Evolutionary conservation across 1,139 yeast genomes (phyloP).

Genomic region (Barnettozyma hawaiiensis): DNA sequence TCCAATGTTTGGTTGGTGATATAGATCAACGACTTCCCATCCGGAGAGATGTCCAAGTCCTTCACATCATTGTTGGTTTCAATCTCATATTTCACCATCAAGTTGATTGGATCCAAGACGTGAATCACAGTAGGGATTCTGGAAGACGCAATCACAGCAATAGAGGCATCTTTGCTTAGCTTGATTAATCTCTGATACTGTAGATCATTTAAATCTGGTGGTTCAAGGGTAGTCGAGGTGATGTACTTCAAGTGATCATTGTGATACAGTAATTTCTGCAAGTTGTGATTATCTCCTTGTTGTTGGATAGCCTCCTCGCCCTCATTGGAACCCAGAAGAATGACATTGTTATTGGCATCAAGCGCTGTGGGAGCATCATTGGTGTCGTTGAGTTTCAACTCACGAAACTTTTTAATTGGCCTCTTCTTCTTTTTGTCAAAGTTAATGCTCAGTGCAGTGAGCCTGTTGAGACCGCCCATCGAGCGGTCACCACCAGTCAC

Average conservation of each 20-base stretch:
- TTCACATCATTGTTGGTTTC: conserved; percentile 50
- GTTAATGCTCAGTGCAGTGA: conserved; percentile 63
- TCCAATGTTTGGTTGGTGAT: conserved; percentile 37
- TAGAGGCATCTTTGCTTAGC: conserved; percentile 48
- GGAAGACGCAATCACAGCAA: conserved; percentile 65
- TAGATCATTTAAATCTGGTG: conserved; percentile 5
- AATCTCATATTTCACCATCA: conserved; percentile 50
- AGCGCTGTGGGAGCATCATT: conserved; percentile 74
- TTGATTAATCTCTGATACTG: conserved; percentile 53
- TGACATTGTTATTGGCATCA: conserved; percentile 48
- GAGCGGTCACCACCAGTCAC: conserved; percentile 89
- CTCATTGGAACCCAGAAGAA: conserved; percentile 76
- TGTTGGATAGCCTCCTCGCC: conserved; percentile 44
- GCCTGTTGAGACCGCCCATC: conserved; percentile 58
- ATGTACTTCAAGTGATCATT: conserved; percentile 44
- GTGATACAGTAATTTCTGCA: conserved; percentile 55
- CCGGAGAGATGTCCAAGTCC: conserved; percentile 45
- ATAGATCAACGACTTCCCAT: conserved; percentile 51
- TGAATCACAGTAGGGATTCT: conserved; percentile 53
- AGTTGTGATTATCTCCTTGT: conserved; percentile 57
- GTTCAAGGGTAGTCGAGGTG: conserved; percentile 48
- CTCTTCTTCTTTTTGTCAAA: conserved; percentile 45
- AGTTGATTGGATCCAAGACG: conserved; percentile 52
- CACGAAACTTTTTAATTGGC: conserved; percentile 57
- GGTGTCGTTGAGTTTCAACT: conserved; percentile 51